A percentile compares a stretch with the other conserved stretches of the same genome.
Conservation (phyloP, 2,329 filamentous ascomycete species). For the Aspergillus tubingensis region DNA sequence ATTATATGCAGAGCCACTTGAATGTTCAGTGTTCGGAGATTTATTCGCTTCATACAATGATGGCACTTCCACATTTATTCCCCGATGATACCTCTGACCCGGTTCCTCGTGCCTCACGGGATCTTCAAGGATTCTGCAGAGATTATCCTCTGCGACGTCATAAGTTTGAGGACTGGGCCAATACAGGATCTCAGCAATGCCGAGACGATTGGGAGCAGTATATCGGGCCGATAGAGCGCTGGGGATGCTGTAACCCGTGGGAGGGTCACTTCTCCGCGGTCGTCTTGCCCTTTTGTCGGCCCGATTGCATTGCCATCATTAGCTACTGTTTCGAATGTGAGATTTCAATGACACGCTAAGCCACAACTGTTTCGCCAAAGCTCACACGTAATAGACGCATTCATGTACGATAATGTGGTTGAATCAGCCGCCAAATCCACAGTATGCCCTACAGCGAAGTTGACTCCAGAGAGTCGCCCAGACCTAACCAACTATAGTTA, state of each 20-base stretch:
- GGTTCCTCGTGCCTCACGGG: not conserved
- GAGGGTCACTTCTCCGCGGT: slow-evolving; percentile 21
- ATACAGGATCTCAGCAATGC: slow-evolving; percentile 14
- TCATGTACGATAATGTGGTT: slow-evolving; percentile 22
- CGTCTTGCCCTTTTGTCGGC: slow-evolving; percentile 17
- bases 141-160: slow-evolving; percentile 17
- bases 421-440: slow-evolving; percentile 17
- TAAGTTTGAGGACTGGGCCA: slow-evolving; percentile 16
- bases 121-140: slow-evolving; percentile 16
- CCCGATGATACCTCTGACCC: not conserved
- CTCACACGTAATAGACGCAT: slow-evolving; percentile 9
- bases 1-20: no score
- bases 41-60: not conserved
- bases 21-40: no score
- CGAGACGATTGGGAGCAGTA: slow-evolving; percentile 19
- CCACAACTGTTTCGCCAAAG: no score
- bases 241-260: slow-evolving; percentile 20
- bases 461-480: not conserved
- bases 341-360: not conserved
- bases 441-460: slow-evolving; percentile 1
- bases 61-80: not conserved
- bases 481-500: slow-evolving; percentile 2
- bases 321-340: slow-evolving; percentile 23
- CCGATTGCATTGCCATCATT: slow-evolving; percentile 17
- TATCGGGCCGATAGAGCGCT: slow-evolving; percentile 22